Evolutionary conservation across 371 early-diverging fungal genomes (phyloP), one percentile per base, ranked within the genome.

Genomic region (Mucor plumbeus): DNA sequence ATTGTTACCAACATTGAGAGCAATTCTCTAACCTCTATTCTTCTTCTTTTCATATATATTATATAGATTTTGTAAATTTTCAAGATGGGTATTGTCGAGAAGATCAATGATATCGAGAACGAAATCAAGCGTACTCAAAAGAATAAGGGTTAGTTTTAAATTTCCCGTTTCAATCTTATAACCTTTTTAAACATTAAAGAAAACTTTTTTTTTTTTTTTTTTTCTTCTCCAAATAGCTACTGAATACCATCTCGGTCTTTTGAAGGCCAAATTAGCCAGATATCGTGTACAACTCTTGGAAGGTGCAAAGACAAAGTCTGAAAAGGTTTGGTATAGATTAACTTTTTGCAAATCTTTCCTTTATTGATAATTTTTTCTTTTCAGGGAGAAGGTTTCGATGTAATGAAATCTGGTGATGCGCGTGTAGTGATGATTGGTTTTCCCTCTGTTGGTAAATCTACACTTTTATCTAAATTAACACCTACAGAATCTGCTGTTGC

Each of bases 381-480:
- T 34, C 31, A 92, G 90, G 98, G 96, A 44, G 96, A 93, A 70
- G 99, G 97, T 34, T 98, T 98, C 76, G 99, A 98, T 86, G 98
- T 99, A 34, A 95, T 97, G 88, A 95, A 98, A 82, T 94, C 95
- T 38, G 99, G 99, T 11, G 98, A 98, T 77, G 99, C 99, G 6
- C 91, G 99, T 61, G 97, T 99, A 35, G 99, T 96, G 4, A 89
- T 99, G 85, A 96, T 99, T 74, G 99, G 84, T 61, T 99, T 99
- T 73, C 99, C 99, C 11, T 98, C 98, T 13, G 99, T 99, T 19
- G 99, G 99, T 60, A 99, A 99, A 82, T 95, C 95, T 19, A 99
- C 99, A 4, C 82, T 99, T 53, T 86, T 99, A 58, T 92, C 91
- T 72, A 98, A 96, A 79, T 76, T 98, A 35, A 99, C 99, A 15